Conservation (phyloP, 768 basidiomycete species). For the Lentinula guzmanii region DNA sequence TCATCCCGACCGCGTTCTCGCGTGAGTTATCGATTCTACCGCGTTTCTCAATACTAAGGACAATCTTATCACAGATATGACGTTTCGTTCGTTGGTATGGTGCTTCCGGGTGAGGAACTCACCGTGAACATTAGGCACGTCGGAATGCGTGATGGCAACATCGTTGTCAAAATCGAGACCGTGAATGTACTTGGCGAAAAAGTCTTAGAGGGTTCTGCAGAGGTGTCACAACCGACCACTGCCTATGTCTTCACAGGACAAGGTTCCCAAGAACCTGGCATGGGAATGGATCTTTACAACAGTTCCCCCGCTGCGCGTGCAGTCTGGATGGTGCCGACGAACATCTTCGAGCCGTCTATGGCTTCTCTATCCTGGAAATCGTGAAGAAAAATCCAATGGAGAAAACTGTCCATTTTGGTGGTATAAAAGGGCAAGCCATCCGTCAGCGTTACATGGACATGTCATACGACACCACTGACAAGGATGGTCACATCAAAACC, state of each 20-base stretch:
- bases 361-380: constrained; percentile 98
- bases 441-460: constrained; percentile 99
- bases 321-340: constrained; percentile 95
- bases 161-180: constrained; percentile 86
- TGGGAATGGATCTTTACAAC: constrained; percentile 99
- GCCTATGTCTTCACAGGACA: constrained; percentile 99
- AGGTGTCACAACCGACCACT: constrained; percentile 87
- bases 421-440: constrained; percentile 97
- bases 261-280: constrained; percentile 95
- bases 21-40: constrained; percentile 44
- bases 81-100: constrained; percentile 96
- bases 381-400: constrained; percentile 98
- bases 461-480: constrained; percentile 96
- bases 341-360: constrained; percentile 90
- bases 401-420: constrained; percentile 98
- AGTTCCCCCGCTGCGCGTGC: constrained; percentile 89
- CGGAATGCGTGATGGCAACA: constrained; percentile 90
- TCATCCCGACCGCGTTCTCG: constrained; percentile 82
- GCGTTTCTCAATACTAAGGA: neutral
- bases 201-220: constrained; percentile 87
- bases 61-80: constrained; percentile 56
- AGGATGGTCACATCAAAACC: constrained; percentile 93
- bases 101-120: constrained; percentile 85
- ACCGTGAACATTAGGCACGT: constrained; percentile 83
- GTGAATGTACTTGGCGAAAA: constrained; percentile 82